Evolutionary conservation across 257 asterid genomes (phyloP).

Genomic region (Echium plantagineum): DNA sequence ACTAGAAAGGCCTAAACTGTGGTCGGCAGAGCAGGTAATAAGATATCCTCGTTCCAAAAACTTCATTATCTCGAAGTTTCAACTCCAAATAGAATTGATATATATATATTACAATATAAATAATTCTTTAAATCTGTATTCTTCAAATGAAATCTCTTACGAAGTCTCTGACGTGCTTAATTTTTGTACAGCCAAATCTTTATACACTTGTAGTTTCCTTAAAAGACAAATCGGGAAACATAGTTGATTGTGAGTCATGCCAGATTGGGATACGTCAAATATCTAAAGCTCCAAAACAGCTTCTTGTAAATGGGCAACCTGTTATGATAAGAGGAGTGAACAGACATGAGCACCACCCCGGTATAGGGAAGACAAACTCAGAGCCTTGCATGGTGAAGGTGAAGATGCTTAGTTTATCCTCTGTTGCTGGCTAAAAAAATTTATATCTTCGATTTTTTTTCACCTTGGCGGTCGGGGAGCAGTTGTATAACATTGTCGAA

Average conservation of each 20-base stretch:
- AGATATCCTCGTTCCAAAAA: neutral
- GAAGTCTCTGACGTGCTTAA: slow-evolving; percentile 17
- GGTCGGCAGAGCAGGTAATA: slow-evolving; percentile 88
- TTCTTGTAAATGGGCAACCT: slow-evolving; percentile 86
- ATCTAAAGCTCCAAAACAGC: slow-evolving; percentile 75
- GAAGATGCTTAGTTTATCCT: slow-evolving; percentile 9
- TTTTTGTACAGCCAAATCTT: slow-evolving; percentile 74
- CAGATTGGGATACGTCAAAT: slow-evolving; percentile 82
- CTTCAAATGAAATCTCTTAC: neutral
- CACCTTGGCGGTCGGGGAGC: too few species aligned
- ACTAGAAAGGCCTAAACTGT: slow-evolving; percentile 65
- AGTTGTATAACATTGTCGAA: neutral
- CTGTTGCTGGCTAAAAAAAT: neutral
- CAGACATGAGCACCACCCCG: slow-evolving; percentile 97
- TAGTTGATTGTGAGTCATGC: slow-evolving; percentile 86
- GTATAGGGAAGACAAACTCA: slow-evolving; percentile 89
- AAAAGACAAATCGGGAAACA: slow-evolving; percentile 66
- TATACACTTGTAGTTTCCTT: slow-evolving; percentile 81
- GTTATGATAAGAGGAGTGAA: slow-evolving; percentile 93
- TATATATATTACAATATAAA: too few species aligned
- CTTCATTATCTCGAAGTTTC: neutral
- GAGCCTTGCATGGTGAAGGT: slow-evolving; percentile 99
- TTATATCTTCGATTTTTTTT: neutral
- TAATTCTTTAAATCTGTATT: neutral
- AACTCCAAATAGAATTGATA: too few species aligned